Evolutionary conservation across 2,329 filamentous ascomycete species (phyloP).

Genomic region (Penicillium glabrum): DNA sequence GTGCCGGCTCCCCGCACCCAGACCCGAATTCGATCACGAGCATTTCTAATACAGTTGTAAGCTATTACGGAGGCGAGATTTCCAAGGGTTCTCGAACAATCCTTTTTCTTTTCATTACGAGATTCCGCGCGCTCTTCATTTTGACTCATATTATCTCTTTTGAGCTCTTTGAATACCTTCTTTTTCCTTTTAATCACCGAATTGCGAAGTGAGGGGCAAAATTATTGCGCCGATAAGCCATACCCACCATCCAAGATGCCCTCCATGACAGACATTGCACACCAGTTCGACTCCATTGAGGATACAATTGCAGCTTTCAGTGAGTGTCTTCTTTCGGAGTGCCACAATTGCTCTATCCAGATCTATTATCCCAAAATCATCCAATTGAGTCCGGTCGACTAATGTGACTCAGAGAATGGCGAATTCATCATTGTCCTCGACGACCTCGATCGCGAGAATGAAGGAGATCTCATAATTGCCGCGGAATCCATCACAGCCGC

Average conservation of each 20-base stretch:
- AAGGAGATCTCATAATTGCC: constrained; percentile 96
- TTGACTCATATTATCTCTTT: neutral
- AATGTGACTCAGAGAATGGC: constrained; percentile 60
- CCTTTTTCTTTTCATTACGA: neutral
- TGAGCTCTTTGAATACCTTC: neutral
- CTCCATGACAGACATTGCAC: constrained; percentile 31
- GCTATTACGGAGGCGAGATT: constrained; percentile 15
- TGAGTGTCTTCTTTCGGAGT: constrained; percentile 23
- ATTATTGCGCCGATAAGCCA: constrained; percentile 4
- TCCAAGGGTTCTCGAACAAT: constrained; percentile 6
- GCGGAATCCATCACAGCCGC: constrained; percentile 78
- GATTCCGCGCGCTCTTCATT: neutral
- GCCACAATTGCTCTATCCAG: neutral
- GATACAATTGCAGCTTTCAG: constrained; percentile 44
- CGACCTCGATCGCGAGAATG: constrained; percentile 88
- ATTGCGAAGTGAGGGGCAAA: constrained; percentile 27
- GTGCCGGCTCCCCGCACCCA: constrained; percentile 19
- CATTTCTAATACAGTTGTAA: constrained; percentile 28
- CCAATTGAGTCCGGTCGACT: constrained; percentile 6
- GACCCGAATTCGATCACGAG: constrained; percentile 14
- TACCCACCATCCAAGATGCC: constrained; percentile 29
- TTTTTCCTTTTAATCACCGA: constrained; percentile 4
- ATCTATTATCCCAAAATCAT: neutral
- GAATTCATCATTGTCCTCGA: constrained; percentile 97
- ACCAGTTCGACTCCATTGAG: constrained; percentile 44